phyloP scores from a whole-genome alignment of 2,329 filamentous ascomycete species.

The Capronia coronata region DNA sequence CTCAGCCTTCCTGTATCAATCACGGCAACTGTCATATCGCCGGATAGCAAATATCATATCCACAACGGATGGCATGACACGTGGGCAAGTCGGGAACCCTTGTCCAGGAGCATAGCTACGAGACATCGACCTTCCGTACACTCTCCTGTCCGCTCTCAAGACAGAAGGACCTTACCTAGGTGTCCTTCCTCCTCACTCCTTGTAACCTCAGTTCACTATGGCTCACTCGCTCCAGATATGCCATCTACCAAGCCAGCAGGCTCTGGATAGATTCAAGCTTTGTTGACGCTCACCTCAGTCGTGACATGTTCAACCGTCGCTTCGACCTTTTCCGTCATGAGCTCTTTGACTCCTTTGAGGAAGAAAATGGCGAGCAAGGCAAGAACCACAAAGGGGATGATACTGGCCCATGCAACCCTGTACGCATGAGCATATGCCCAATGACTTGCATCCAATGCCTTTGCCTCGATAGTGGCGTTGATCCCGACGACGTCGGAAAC shows the following conservation, averaged over 20 bases:
- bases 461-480: conserved; percentile 36
- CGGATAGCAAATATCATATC: too few species aligned
- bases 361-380: conserved; percentile 42
- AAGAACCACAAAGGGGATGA: conserved; percentile 49
- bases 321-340: conserved; percentile 52
- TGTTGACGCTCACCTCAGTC: conserved; percentile 1
- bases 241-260: too few species aligned
- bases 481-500: conserved; percentile 35
- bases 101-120: too few species aligned
- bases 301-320: conserved; percentile 43
- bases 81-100: too few species aligned
- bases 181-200: too few species aligned
- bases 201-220: too few species aligned
- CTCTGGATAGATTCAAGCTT: neutral
- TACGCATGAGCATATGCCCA: conserved; percentile 46
- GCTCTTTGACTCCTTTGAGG: conserved; percentile 45
- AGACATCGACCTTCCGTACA: too few species aligned
- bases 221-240: neutral
- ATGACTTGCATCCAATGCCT: conserved; percentile 38
- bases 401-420: conserved; percentile 45
- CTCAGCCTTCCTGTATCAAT: too few species aligned
- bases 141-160: too few species aligned
- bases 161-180: too few species aligned
- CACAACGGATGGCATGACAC: too few species aligned
- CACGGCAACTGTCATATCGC: too few species aligned